These are phyloP conservation scores for Nematocida ironsii DNA, from an alignment of 371 early-diverging fungal genomes.

Conservation along the genomic window DNA sequence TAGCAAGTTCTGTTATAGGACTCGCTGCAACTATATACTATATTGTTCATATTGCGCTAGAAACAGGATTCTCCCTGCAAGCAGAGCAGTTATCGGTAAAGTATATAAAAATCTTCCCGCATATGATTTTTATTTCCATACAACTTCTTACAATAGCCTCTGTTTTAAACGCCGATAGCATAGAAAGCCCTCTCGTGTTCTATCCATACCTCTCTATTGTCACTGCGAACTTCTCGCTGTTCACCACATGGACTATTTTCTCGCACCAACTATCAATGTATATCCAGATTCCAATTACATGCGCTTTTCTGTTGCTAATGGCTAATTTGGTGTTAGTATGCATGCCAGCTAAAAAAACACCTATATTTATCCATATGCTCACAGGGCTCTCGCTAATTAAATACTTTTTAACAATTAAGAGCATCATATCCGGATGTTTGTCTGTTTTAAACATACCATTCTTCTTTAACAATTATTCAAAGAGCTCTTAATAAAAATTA, in stretches of 20 bases:
- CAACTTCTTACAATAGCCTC: background rate
- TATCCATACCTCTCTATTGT: background rate
- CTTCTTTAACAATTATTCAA: constrained; percentile 13
- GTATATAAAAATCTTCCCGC: background rate
- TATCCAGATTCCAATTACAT: background rate
- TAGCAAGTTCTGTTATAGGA: background rate
- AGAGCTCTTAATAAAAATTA: background rate
- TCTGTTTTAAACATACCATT: background rate
- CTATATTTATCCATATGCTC: background rate
- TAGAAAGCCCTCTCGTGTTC: background rate
- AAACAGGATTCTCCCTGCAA: background rate
- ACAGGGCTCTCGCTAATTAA: background rate
- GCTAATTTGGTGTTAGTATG: constrained; percentile 1
- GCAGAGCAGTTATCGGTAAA: background rate
- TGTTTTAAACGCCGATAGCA: background rate
- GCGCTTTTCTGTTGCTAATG: background rate
- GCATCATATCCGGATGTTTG: background rate
- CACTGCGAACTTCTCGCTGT: background rate
- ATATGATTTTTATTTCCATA: background rate
- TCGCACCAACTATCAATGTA: constrained; percentile 5
- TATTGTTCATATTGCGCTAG: background rate
- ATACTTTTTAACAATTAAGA: background rate
- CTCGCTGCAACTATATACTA: constrained; percentile 2
- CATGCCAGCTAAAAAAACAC: background rate
- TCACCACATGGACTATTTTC: background rate